Evolutionary conservation across 805 yeast species (phyloP).

Genomic region (Teunomyces lycoperdinae): DNA sequence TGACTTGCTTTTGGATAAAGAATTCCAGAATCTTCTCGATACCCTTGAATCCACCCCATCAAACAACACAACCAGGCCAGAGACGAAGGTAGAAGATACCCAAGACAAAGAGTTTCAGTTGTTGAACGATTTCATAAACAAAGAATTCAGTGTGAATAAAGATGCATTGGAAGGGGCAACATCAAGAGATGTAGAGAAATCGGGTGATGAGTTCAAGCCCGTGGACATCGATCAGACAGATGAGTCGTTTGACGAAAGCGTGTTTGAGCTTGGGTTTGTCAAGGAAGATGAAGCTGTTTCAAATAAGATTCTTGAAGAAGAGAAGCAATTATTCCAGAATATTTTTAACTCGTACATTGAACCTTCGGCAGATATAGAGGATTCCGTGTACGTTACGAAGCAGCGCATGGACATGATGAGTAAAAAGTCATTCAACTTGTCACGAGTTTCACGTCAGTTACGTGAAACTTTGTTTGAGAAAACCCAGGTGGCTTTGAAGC

Average conservation of each 20-base stretch:
- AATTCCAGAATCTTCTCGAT: constrained; percentile 1
- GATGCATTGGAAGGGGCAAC: too few relatives aligned
- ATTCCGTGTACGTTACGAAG: constrained; percentile 6
- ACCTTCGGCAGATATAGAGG: constrained; percentile 11
- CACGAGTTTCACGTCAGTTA: constrained; percentile 10
- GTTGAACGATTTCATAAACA: constrained; percentile 11
- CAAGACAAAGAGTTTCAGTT: constrained; percentile 8
- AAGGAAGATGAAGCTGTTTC: background rate
- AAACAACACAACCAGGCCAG: background rate
- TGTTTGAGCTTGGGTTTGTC: constrained; percentile 8
- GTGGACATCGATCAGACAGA: constrained; percentile 13
- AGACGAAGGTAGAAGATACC: background rate
- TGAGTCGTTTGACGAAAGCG: constrained; percentile 8
- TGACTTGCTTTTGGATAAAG: background rate
- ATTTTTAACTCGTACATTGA: constrained; percentile 24
- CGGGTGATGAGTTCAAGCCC: constrained; percentile 7
- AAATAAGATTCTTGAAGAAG: constrained; percentile 16
- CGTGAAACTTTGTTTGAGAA: constrained; percentile 14
- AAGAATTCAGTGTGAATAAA: constrained; percentile 5
- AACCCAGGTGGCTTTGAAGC: constrained; percentile 16
- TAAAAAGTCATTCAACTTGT: constrained; percentile 5
- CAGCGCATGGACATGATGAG: constrained; percentile 1
- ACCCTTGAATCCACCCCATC: background rate
- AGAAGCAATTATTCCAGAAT: constrained; percentile 21
- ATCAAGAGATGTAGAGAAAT: background rate